phyloP scores from a whole-genome alignment of 257 asterid species.

The Cinchona pubescens region DNA sequence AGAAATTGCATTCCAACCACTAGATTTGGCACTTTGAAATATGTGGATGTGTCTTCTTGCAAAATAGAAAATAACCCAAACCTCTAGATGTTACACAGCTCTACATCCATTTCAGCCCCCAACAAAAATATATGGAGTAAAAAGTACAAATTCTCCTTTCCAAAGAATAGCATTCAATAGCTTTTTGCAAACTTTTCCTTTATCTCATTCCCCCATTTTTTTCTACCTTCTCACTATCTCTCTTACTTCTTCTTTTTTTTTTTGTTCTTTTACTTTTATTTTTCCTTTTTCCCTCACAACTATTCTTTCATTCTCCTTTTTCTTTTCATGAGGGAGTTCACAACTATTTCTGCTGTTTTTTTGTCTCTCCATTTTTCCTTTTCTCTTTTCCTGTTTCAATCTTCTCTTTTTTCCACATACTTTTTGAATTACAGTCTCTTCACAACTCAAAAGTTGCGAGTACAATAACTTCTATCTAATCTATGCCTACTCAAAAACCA shows the following conservation, averaged over 20 bases:
- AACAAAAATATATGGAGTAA: slow-evolving; percentile 15
- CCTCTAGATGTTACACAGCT: slow-evolving; percentile 9
- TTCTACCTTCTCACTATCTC: slow-evolving; percentile 8
- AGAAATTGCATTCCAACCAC: slow-evolving; percentile 31
- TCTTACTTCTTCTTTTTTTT: slow-evolving; percentile 4
- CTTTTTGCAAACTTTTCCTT: background rate
- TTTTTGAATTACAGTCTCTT: slow-evolving; percentile 6
- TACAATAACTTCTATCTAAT: slow-evolving; percentile 30
- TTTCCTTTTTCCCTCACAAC: background rate
- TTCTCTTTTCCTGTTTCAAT: background rate
- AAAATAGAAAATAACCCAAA: slow-evolving; percentile 29
- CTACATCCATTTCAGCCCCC: slow-evolving; percentile 30
- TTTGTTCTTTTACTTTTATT: no score
- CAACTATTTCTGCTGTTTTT: background rate
- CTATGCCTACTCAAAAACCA: slow-evolving; percentile 40
- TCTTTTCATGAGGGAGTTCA: background rate
- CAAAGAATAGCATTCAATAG: background rate
- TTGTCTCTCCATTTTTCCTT: background rate
- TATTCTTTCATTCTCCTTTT: slow-evolving; percentile 7
- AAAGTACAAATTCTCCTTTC: slow-evolving; percentile 13
- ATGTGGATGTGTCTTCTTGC: slow-evolving; percentile 37
- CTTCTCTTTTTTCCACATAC: slow-evolving; percentile 2
- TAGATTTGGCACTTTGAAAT: slow-evolving; percentile 41
- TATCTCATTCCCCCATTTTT: slow-evolving; percentile 15
- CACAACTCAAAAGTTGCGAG: slow-evolving; percentile 27